phyloP scores from a whole-genome alignment of 768 basidiomycete genomes.

The Mycena vulgaris region DNA sequence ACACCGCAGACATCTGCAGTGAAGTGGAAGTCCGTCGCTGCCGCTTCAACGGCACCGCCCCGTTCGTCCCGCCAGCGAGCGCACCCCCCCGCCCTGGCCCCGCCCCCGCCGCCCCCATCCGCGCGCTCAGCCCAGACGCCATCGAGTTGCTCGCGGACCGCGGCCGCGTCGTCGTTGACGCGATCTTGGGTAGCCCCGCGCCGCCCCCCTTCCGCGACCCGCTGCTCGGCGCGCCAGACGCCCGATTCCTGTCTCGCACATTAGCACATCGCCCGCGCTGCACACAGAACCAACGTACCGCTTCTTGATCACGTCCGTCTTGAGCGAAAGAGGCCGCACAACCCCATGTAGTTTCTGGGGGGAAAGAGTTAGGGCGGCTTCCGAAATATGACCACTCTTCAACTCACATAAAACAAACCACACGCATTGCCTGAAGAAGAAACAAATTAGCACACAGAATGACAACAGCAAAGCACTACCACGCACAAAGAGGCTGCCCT shows the following conservation, averaged over 20 bases:
- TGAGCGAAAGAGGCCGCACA: conserved; percentile 92
- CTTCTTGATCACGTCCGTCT: conserved; percentile 99
- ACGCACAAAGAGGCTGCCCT: conserved; percentile 89
- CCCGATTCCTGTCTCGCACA: conserved; percentile 74
- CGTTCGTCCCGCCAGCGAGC: conserved; percentile 47
- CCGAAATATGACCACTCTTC: conserved; percentile 7
- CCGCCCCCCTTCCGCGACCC: conserved; percentile 74
- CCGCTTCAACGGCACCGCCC: conserved; percentile 75
- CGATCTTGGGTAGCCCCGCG: conserved; percentile 79
- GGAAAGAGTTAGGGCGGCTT: conserved; percentile 16
- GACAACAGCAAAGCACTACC: not conserved
- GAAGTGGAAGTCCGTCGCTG: conserved; percentile 85
- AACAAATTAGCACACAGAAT: conserved; percentile 16
- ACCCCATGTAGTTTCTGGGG: conserved; percentile 95
- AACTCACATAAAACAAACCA: conserved; percentile 91
- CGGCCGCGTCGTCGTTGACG: conserved; percentile 80
- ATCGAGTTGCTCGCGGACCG: conserved; percentile 78
- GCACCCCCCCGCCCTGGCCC: conserved; percentile 44
- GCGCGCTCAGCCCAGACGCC: conserved; percentile 58
- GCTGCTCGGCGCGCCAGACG: conserved; percentile 80
- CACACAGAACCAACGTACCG: conserved; percentile 63
- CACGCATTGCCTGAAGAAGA: conserved; percentile 75
- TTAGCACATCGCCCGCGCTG: conserved; percentile 3
- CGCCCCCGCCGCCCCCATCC: conserved; percentile 45
- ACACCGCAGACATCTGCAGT: conserved; percentile 57